Percentiles rank a stretch among this genome's conserved stretches.
These are phyloP conservation scores for Cyberlindnera subsufficiens DNA, from an alignment of 805 yeast genomes.

Conservation along the genomic window DNA sequence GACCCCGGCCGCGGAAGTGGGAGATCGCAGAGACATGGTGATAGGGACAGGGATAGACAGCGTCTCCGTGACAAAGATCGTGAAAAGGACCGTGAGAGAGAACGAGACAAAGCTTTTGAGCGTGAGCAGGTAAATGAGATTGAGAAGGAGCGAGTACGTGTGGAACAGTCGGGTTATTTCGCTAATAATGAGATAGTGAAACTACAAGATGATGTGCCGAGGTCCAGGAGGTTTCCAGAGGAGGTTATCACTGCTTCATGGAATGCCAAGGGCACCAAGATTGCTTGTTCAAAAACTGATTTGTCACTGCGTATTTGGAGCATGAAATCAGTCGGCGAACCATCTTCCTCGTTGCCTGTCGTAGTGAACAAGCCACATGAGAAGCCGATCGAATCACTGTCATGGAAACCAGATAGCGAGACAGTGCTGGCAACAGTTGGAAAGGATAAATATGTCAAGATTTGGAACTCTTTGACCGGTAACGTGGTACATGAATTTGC, in stretches of 20 bases:
- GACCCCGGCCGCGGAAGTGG: too few species aligned
- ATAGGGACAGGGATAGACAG: conserved; percentile 1
- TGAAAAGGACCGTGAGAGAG: not conserved
- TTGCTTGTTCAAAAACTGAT: conserved; percentile 26
- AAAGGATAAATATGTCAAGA: conserved; percentile 37
- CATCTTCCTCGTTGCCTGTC: conserved; percentile 25
- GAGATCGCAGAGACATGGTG: not conserved
- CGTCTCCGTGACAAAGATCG: not conserved
- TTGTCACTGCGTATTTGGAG: conserved; percentile 28
- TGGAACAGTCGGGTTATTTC: too few species aligned
- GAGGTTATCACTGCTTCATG: conserved; percentile 20
- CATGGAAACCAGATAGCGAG: conserved; percentile 46
- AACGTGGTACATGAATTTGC: conserved; percentile 26
- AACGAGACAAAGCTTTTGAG: too few species aligned
- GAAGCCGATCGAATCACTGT: conserved; percentile 32
- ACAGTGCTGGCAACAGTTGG: conserved; percentile 44
- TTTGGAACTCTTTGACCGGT: conserved; percentile 40
- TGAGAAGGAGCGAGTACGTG: too few species aligned
- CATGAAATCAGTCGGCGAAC: conserved; percentile 17
- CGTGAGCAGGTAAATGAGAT: too few species aligned
- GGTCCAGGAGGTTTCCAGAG: not conserved
- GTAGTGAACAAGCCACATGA: conserved; percentile 37
- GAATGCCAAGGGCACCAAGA: conserved; percentile 25
- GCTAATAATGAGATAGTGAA: not conserved
- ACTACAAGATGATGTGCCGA: not conserved